phyloP scores from a whole-genome alignment of 2,329 filamentous ascomycete genomes.

The Chlorencoelia australis region DNA sequence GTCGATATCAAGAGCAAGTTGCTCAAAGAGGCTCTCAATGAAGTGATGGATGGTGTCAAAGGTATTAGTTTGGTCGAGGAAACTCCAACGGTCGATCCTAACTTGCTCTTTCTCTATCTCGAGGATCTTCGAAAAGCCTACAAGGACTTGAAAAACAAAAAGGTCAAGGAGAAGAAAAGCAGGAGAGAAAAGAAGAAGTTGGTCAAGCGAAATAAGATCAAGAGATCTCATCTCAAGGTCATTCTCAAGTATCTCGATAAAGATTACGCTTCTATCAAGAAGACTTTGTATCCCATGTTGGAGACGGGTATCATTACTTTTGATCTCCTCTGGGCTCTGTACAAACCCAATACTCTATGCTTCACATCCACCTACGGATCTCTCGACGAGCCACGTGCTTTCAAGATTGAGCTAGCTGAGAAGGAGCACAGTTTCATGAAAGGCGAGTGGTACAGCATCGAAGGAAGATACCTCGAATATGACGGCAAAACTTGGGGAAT shows the following conservation, averaged over 20 bases:
- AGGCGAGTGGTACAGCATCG: slow-evolving; percentile 66
- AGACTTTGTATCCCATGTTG: slow-evolving; percentile 70
- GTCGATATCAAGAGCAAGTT: slow-evolving; percentile 81
- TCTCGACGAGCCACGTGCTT: slow-evolving; percentile 66
- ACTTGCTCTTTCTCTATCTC: slow-evolving; percentile 63
- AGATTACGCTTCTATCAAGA: slow-evolving; percentile 70
- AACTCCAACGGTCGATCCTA: slow-evolving; percentile 61
- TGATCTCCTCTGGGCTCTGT: slow-evolving; percentile 79
- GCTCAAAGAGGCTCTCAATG: slow-evolving; percentile 59
- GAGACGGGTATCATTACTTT: slow-evolving; percentile 80
- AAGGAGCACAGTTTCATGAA: slow-evolving; percentile 60
- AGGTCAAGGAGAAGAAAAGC: slow-evolving; percentile 39
- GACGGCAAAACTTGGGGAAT: slow-evolving; percentile 80
- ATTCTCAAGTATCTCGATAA: slow-evolving; percentile 69
- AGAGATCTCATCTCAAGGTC: slow-evolving; percentile 58
- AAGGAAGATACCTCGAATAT: slow-evolving; percentile 74
- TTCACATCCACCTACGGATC: slow-evolving; percentile 71
- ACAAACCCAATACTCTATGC: slow-evolving; percentile 75
- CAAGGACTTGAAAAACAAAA: slow-evolving; percentile 53
- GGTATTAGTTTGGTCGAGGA: slow-evolving; percentile 74
- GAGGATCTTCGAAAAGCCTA: slow-evolving; percentile 60
- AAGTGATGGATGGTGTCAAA: slow-evolving; percentile 67
- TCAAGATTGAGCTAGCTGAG: slow-evolving; percentile 69
- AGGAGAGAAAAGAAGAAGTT: slow-evolving; percentile 56
- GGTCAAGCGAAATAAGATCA: slow-evolving; percentile 45